These are phyloP conservation scores for Ganoderma boninense DNA, from an alignment of 1,284 basidiomycete genomes.

Conservation along the genomic window DNA sequence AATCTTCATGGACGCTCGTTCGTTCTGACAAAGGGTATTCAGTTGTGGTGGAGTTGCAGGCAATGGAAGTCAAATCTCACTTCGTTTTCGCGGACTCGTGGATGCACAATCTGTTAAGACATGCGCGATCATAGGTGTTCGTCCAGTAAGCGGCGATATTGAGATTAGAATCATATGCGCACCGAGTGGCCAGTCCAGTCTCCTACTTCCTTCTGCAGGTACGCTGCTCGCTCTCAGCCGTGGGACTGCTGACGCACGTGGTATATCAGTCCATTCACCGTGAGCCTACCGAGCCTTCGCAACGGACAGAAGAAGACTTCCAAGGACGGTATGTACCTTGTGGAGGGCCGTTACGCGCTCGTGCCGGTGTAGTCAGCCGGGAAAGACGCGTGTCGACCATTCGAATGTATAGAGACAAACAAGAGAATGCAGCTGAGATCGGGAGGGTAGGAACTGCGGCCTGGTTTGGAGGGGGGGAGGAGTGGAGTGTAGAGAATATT, in stretches of 20 bases:
- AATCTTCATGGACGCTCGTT: constrained; percentile 20
- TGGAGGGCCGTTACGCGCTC: constrained; percentile 15
- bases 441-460: neutral
- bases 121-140: neutral
- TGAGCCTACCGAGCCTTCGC: neutral
- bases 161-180: constrained; percentile 8
- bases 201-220: constrained; percentile 23
- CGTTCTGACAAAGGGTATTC: constrained; percentile 17
- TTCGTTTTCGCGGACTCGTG: constrained; percentile 28
- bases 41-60: neutral
- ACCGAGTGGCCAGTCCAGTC: constrained; percentile 28
- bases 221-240: constrained; percentile 33
- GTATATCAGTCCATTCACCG: neutral
- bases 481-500: constrained; percentile 10
- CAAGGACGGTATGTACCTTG: constrained; percentile 18
- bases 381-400: constrained; percentile 29
- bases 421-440: neutral
- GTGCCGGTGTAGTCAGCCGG: constrained; percentile 27
- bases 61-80: constrained; percentile 4
- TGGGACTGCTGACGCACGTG: constrained; percentile 6
- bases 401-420: neutral
- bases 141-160: neutral
- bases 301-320: neutral
- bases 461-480: constrained; percentile 9
- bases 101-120: constrained; percentile 21